These are phyloP conservation scores for Blastocystis sp. DNA, from an alignment of 352 stramenopile species.

Conservation along the genomic window DNA sequence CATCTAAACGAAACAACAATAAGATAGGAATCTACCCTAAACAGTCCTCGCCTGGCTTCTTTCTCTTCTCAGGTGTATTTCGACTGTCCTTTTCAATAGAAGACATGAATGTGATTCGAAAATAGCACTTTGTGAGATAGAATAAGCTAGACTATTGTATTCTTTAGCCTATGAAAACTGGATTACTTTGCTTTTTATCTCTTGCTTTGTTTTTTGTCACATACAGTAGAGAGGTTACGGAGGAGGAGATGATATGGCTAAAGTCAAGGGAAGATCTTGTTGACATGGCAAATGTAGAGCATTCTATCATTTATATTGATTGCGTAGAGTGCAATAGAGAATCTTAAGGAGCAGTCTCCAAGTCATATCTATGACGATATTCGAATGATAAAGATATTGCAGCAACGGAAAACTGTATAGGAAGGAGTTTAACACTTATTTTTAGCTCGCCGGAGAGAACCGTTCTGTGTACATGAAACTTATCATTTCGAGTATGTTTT, in stretches of 20 bases:
- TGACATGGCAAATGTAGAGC: neutral
- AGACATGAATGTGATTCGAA: no score
- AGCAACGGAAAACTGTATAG: neutral
- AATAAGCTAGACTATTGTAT: no score
- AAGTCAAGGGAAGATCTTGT: neutral
- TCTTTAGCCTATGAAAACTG: neutral
- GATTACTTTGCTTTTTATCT: neutral
- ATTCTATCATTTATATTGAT: neutral
- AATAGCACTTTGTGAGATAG: no score
- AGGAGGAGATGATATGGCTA: neutral
- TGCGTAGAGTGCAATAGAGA: neutral
- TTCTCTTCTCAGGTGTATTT: neutral
- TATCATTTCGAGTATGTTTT: neutral
- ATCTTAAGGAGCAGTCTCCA: neutral
- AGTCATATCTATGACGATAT: conserved; percentile 36
- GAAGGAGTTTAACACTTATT: neutral
- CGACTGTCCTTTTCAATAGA: neutral
- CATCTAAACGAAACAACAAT: neutral
- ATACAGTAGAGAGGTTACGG: neutral
- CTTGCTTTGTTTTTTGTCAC: neutral
- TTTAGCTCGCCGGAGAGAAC: neutral
- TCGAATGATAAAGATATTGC: neutral
- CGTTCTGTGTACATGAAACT: conserved; percentile 36
- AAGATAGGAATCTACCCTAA: neutral
- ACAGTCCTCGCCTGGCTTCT: neutral